Evolutionary conservation across 441 rosid genomes (phyloP).

Genomic region (Flueggea neowawraea): DNA sequence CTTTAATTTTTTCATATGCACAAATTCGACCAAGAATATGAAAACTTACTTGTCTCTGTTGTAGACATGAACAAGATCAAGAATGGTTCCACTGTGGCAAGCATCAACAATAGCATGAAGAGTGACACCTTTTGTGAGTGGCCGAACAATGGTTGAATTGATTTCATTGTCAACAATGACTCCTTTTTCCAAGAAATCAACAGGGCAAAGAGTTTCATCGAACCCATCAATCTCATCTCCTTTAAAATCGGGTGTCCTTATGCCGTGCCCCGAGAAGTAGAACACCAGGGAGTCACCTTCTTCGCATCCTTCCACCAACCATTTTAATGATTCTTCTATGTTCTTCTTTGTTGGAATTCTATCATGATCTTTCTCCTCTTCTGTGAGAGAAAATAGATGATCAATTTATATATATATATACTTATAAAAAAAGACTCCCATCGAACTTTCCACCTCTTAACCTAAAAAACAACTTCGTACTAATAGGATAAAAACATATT

Average conservation of each 20-base stretch:
- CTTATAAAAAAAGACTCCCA: no score
- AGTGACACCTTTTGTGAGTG: slow-evolving; percentile 33
- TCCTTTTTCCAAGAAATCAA: no score
- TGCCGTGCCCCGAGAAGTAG: slow-evolving; percentile 56
- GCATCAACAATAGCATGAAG: slow-evolving; percentile 61
- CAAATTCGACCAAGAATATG: no score
- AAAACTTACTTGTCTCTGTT: slow-evolving; percentile 24
- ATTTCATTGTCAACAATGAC: no score
- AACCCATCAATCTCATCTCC: slow-evolving; percentile 49
- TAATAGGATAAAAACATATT: no score
- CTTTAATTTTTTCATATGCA: no score
- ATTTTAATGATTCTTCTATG: slow-evolving; percentile 29
- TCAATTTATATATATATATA: no score
- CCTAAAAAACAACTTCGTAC: no score
- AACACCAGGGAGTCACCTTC: slow-evolving; percentile 41
- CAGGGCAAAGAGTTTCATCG: slow-evolving; percentile 55
- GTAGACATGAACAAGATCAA: slow-evolving; percentile 39
- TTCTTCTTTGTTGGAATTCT: slow-evolving; percentile 47
- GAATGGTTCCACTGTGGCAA: slow-evolving; percentile 62
- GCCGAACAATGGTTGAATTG: slow-evolving; percentile 32
- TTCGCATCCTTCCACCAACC: slow-evolving; percentile 41
- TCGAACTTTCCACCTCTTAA: no score
- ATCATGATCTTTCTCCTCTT: slow-evolving; percentile 23
- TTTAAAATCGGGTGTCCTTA: slow-evolving; percentile 33
- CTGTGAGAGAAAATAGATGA: no score